Base-by-base conservation (phyloP, 805 yeast genomes). In the Saturnispora serradocipensis region DNA sequence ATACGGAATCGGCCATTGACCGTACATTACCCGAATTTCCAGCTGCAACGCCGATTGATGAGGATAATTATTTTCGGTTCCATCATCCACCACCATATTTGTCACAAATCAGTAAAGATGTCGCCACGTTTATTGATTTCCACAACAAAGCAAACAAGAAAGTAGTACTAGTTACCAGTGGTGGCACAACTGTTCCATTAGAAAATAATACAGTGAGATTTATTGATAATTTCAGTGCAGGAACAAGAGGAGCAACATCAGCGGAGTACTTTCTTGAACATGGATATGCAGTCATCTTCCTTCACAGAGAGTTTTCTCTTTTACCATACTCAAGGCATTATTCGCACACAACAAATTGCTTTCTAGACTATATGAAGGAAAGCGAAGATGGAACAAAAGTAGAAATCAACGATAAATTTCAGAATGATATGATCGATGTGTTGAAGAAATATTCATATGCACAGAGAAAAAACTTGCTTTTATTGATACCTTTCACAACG, bases 141-240 rank as follows among this genome's bases (percentile, higher is more conserved):
- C 95, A 88, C 61, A 62, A 67, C 48, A 56, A 65, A 13, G 52
- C 58, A 2, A 58, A 64, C 36, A 72, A 74, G 49, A 78, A 75
- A 46, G 77, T 91, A 13, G 98, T 81, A 0, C 70, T 91, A 44
- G 95, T 91, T 3, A 93, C 99, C 0, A 82, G 91, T 8, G 99
- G 99, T 24, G 99, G 99, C 22, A 93, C 99, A 0, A 91, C 97
- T 0, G 99, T 93, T 0, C 99, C 99, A 0, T 72, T 93, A 57
- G 99, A 93, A 62, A 90, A 89, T 67, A 93, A 93, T 63, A 93
- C 99, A 0, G 99, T 93, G 6, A 71, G 99, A 49, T 93, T 93
- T 67, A 89, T 93, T 61, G 99, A 93, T 68, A 93, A 93, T 63
- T 93, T 93, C 66, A 83, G 93, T 57, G 98, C 98, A 24, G 99